Percentiles rank a stretch among this genome's conserved stretches.
Conservation (phyloP, 345 rosid species). For the Excoecaria agallocha region DNA sequence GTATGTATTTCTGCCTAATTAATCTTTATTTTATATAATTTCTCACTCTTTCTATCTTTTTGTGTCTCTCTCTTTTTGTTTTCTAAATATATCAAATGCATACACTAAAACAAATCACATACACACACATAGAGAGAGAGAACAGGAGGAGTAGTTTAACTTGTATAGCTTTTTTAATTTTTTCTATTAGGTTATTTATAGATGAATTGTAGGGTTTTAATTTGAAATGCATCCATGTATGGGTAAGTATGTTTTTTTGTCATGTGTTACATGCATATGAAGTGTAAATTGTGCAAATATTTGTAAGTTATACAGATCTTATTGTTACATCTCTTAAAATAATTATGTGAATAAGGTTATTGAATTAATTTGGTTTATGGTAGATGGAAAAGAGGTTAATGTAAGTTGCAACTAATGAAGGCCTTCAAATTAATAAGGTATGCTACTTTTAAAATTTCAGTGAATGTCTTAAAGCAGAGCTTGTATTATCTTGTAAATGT, state of each 20-base stretch:
- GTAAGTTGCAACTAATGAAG: slow-evolving; percentile 79
- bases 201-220: not conserved
- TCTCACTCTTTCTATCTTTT: too few relatives aligned
- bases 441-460: not conserved
- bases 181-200: not conserved
- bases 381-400: slow-evolving; percentile 95
- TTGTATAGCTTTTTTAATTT: too few relatives aligned
- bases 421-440: slow-evolving; percentile 77
- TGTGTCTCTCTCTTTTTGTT: too few relatives aligned
- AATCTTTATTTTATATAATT: too few relatives aligned
- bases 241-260: not conserved
- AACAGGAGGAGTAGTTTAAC: too few relatives aligned
- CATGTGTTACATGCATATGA: not conserved
- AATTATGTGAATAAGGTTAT: not conserved
- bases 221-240: not conserved
- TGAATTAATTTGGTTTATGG: slow-evolving; percentile 32
- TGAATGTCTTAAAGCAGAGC: slow-evolving; percentile 6
- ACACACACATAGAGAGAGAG: too few relatives aligned
- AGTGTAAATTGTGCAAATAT: not conserved
- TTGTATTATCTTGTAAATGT: slow-evolving; percentile 11
- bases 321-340: not conserved
- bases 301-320: not conserved
- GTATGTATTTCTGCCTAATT: too few relatives aligned
- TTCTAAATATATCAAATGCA: too few relatives aligned
- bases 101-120: too few relatives aligned